Evolutionary conservation across 306 rosid genomes (phyloP).

Genomic region (Pyrus betulifolia): DNA sequence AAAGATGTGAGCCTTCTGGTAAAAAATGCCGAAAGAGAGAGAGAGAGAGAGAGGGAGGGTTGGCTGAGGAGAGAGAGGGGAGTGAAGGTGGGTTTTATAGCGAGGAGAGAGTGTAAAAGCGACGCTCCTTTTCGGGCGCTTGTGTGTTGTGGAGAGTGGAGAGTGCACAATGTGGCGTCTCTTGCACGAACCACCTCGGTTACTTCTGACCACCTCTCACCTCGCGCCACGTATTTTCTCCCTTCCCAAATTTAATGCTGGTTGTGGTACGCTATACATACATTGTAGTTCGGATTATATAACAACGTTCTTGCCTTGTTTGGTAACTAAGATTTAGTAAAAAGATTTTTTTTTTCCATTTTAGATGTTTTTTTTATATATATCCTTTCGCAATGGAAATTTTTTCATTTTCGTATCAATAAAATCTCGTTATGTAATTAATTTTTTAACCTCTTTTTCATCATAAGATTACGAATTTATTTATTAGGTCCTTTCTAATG

Average conservation of each 20-base stretch:
- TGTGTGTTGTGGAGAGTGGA: conserved; percentile 9
- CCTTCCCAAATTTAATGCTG: neutral
- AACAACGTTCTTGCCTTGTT: neutral
- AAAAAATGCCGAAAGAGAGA: conserved; percentile 7
- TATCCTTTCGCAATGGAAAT: neutral
- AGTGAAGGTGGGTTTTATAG: conserved; percentile 23
- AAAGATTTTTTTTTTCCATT: neutral
- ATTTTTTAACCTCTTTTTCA: too few species aligned
- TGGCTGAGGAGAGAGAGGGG: conserved; percentile 13
- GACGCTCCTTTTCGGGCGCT: conserved; percentile 57
- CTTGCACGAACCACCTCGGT: conserved; percentile 36
- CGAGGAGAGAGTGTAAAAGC: conserved; percentile 25
- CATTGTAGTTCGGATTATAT: too few species aligned
- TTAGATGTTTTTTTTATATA: neutral
- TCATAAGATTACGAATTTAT: neutral
- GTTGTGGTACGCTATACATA: neutral
- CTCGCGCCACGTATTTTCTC: conserved; percentile 17
- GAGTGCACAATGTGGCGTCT: conserved; percentile 40
- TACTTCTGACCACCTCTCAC: conserved; percentile 19
- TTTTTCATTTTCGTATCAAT: neutral
- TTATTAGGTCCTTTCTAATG: neutral
- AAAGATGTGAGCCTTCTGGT: neutral
- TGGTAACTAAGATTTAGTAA: neutral
- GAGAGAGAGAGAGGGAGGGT: conserved; percentile 9
- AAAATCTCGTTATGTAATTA: too few species aligned